phyloP scores from a whole-genome alignment of 2,329 filamentous ascomycete genomes.

The Thielaviopsis musarum region DNA sequence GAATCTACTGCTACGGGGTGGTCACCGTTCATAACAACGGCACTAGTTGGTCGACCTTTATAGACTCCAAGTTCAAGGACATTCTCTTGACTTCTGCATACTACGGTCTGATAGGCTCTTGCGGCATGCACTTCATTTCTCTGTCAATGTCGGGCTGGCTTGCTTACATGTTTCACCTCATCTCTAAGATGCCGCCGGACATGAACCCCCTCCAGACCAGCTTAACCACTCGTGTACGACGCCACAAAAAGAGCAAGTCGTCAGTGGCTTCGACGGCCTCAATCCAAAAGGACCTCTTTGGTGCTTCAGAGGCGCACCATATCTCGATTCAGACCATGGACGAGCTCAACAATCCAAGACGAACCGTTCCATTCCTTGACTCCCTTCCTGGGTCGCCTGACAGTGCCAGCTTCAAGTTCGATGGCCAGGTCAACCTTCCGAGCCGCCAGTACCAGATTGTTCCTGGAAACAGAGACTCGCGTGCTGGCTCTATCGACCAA shows the following conservation, averaged over 20 bases:
- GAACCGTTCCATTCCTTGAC: slow-evolving; percentile 61
- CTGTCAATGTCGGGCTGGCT: slow-evolving; percentile 59
- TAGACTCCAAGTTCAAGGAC: slow-evolving; percentile 37
- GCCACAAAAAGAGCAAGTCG: slow-evolving; percentile 59
- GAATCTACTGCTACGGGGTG: slow-evolving; percentile 39
- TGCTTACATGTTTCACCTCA: slow-evolving; percentile 63
- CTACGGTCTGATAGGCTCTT: slow-evolving; percentile 46
- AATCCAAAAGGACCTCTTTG: slow-evolving; percentile 8
- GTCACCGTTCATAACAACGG: slow-evolving; percentile 29
- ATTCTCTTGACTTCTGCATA: slow-evolving; percentile 51
- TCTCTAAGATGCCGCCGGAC: slow-evolving; percentile 68
- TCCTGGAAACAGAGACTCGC: slow-evolving; percentile 18
- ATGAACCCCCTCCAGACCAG: slow-evolving; percentile 89
- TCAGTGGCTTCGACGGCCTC: slow-evolving; percentile 26
- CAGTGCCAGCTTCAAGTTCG: slow-evolving; percentile 31
- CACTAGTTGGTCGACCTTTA: slow-evolving; percentile 48
- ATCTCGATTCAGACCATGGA: slow-evolving; percentile 5
- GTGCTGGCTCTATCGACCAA: slow-evolving; percentile 3
- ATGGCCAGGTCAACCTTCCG: slow-evolving; percentile 38
- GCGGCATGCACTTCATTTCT: slow-evolving; percentile 53
- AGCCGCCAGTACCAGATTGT: slow-evolving; percentile 37
- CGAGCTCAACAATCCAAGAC: slow-evolving; percentile 19
- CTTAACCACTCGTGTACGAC: slow-evolving; percentile 49
- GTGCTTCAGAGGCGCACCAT: slow-evolving; percentile 3
- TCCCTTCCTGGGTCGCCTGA: slow-evolving; percentile 50